Base-by-base conservation (phyloP, 352 stramenopile species). In the Pythium rishiriense region DNA sequence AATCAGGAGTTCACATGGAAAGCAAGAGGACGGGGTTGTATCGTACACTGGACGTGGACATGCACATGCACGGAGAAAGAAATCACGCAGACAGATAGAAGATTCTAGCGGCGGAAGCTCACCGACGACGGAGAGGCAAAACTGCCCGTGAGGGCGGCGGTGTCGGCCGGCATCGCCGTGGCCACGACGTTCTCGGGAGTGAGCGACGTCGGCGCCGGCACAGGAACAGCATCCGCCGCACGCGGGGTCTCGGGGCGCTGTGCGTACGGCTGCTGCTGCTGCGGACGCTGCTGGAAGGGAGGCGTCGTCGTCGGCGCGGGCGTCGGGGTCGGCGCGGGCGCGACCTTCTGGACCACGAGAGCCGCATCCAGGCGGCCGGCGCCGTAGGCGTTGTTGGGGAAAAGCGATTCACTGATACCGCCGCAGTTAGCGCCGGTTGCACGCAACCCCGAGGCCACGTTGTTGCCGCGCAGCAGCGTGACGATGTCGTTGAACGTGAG, bases 371-470 rank as follows among this genome's bases (percentile, higher is more conserved):
- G 60, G 33, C 67, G 69, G 33, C 73, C 73, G 33, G 73, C 63
- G 26, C 73, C 73, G 43, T 70, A 76, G 5, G 54, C 54, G 50
- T 81, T 78, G 65, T 78, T 81, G 4, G 73, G 73, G 33, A 58
- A 78, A 0, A 48, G 4, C 0, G 19, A 47, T 17, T 73, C 66
- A 31, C 9, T 52, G 29, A 62, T 66, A 29, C 51, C 54, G 4
- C 43, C 62, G 49, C 60, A 69, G 42, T 58, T 61, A 9, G 42
- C 26, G 42, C 54, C 50, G 6, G 33, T 67, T 0, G 53, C 52
- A 8, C 42, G 56, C 17, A 66, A 31, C 3, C 26, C 46, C 9
- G 37, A 25, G 7, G 17, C 25, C 9, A 64, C 22, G 15, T 60
- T 68, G 43, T 58, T 62, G 25, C 37, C 35, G 17, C 28, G 55